Conservation (phyloP, 768 basidiomycete genomes). For the Lactarius sanguifluus region DNA sequence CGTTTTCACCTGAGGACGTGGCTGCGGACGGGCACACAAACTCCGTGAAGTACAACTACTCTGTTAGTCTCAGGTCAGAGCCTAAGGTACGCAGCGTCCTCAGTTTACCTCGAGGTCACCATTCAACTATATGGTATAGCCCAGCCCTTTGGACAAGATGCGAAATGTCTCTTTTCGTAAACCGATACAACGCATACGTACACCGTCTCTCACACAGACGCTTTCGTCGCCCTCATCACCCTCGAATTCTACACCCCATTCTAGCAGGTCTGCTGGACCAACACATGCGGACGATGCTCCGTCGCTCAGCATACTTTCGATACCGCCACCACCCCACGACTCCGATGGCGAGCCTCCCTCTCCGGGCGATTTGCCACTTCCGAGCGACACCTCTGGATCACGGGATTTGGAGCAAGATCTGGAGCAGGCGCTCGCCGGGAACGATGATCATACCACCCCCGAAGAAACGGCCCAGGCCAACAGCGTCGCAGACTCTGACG, state of each 20-base stretch:
- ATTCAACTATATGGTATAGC: slow-evolving; percentile 39
- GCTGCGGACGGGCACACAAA: slow-evolving; percentile 39
- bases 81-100: slow-evolving; percentile 44
- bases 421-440: slow-evolving; percentile 3
- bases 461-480: slow-evolving; percentile 3
- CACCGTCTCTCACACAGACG: slow-evolving; percentile 65
- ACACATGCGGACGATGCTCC: slow-evolving; percentile 8
- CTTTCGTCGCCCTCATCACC: slow-evolving; percentile 61
- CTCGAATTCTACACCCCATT: slow-evolving; percentile 57
- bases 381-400: slow-evolving; percentile 17
- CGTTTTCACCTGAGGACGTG: slow-evolving; percentile 39
- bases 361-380: slow-evolving; percentile 15
- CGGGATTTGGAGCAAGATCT: slow-evolving; percentile 22
- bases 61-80: slow-evolving; percentile 59
- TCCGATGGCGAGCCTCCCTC: slow-evolving; percentile 21
- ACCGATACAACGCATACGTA: slow-evolving; percentile 52
- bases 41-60: slow-evolving; percentile 59
- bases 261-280: slow-evolving; percentile 22
- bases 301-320: slow-evolving; percentile 21
- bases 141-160: slow-evolving; percentile 61
- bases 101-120: background rate
- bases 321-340: slow-evolving; percentile 26
- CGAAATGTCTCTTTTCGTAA: slow-evolving; percentile 62
- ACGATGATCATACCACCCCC: slow-evolving; percentile 3
- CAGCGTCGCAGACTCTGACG: slow-evolving; percentile 4